Base-by-base conservation (phyloP, 352 stramenopile genomes). In the Globisporangium uncinulatum region DNA sequence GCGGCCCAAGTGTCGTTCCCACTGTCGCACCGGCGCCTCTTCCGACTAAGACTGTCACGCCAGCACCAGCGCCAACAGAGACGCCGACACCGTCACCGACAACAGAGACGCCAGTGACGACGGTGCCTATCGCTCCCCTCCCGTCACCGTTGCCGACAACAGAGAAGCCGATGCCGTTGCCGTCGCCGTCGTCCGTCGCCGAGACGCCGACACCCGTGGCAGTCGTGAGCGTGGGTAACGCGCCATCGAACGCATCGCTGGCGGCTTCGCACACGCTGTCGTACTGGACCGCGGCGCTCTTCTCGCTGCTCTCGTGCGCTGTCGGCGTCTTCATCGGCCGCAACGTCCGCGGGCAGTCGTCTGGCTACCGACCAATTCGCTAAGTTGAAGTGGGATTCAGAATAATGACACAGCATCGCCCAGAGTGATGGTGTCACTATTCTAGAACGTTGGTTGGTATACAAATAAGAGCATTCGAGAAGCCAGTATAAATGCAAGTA, bases 311-410 rank as follows among this genome's bases (percentile, higher is more conserved):
- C 15, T 74, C 77, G 20, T 65, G 59, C 34, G 68, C 69, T 6
- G 60, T 72, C 17, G 77, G 77, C 21, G 63, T 87, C 36, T 70
- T 84, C 55, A 64, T 87, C 43, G 77, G 77, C 21, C 75, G 74
- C 65, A 47, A 78, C 74, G 62, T 86, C 67, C 44, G 71, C 79
- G 48, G 70, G 74, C 7, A 61, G 52, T 79, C 72, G 57, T 56
- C 78, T 9, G 74, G 74, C 39, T 85, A 87, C 57, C 68, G 72
- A 4, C 66, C 74, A 20, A 63, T 87, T 34, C 57, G 71, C 49
- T 83, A 69, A 54, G 24, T 17, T 29, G 24, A 29, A 29, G 24
- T 29, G 24, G 24, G 24, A 29, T 29, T 29, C 24, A 4, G 24
- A 29, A 29, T 29, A 29, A 1, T 29, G 24, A 29, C 24, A 29